Conservation (phyloP, 352 stramenopile genomes). For the Sclerospora graminicola region DNA sequence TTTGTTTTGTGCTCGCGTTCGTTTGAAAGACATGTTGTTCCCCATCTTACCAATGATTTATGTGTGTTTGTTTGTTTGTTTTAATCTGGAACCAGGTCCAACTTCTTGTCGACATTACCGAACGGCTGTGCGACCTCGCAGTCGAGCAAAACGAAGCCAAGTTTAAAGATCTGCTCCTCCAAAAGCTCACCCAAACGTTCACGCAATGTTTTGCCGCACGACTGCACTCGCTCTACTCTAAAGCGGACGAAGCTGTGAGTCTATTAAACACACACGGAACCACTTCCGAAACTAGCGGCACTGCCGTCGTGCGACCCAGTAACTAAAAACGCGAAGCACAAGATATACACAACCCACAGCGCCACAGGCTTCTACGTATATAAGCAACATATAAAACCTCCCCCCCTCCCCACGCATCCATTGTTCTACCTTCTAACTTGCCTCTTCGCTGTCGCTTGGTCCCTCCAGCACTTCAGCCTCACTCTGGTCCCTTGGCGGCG, state of each 20-base stretch:
- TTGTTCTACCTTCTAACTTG: slow-evolving; percentile 6
- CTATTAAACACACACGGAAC: slow-evolving; percentile 21
- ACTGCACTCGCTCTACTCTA: slow-evolving; percentile 43
- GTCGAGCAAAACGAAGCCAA: slow-evolving; percentile 68
- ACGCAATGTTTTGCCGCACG: slow-evolving; percentile 73
- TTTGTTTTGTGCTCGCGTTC: too few species aligned
- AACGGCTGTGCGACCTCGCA: slow-evolving; percentile 63
- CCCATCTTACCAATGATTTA: too few species aligned
- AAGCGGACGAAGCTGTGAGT: slow-evolving; percentile 44
- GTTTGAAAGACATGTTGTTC: too few species aligned
- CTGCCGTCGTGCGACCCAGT: too few species aligned
- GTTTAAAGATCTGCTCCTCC: slow-evolving; percentile 60
- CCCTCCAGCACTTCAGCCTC: slow-evolving; percentile 11
- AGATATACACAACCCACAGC: too few species aligned
- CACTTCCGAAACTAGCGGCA: too few species aligned
- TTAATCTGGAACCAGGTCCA: too few species aligned
- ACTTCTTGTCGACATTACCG: slow-evolving; percentile 43
- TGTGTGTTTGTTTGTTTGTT: too few species aligned
- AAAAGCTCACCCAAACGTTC: slow-evolving; percentile 53
- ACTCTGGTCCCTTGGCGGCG: slow-evolving; percentile 14
- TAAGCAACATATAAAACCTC: background rate
- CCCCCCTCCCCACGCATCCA: background rate
- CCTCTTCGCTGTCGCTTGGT: slow-evolving; percentile 17
- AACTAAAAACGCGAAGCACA: too few species aligned
- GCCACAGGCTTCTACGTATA: background rate